Base-by-base conservation (phyloP, 2,329 filamentous ascomycete genomes). In the Myotisia sp. region DNA sequence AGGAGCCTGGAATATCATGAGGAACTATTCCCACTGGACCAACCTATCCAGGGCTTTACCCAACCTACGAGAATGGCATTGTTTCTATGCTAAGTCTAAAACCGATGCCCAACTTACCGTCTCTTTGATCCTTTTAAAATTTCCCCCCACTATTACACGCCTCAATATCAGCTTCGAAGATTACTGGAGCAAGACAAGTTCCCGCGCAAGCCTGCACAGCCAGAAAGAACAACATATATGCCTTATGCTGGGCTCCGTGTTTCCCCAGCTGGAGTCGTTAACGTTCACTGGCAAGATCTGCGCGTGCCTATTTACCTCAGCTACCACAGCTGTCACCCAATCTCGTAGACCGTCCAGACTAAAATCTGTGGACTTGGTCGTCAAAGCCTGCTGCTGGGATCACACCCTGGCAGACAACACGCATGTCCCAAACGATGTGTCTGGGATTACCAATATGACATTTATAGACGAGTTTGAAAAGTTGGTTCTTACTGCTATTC, bases 1-100 rank as follows among this genome's bases (percentile, higher is more conserved):
- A 46, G 79, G 79, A 5, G 76, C 82, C 44, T 85, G 79, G 79
- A 84, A 84, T 48, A 64, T 84, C 18, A 77, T 82, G 53, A 65
- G 79, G 29, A 62, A 67, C 10, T 59, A 70, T 27, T 58, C 62
- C 12, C 76, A 84, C 51, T 83, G 79, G 55, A 56, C 64, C 37
- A 65, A 63, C 33, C 66, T 85, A 32, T 63, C 72, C 13, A 53
- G 58, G 8, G 76, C 77, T 4, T 52, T 84, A 27, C 79, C 79
- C 1, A 74, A 71, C 40, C 56, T 84, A 10, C 59, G 53, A n/a
- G 66, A 68, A 47, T 66, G 63, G 60, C 62, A 69, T 43, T 65
- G 61, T 41, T 55, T 58, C 20, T 68, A 67, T 59, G 77, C 74
- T 49, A 81, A 79, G 53, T 75, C 76, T 35, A 82, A 82, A 54